These are phyloP conservation scores for Lentinula sp. DNA, from an alignment of 768 basidiomycete species.

Conservation along the genomic window DNA sequence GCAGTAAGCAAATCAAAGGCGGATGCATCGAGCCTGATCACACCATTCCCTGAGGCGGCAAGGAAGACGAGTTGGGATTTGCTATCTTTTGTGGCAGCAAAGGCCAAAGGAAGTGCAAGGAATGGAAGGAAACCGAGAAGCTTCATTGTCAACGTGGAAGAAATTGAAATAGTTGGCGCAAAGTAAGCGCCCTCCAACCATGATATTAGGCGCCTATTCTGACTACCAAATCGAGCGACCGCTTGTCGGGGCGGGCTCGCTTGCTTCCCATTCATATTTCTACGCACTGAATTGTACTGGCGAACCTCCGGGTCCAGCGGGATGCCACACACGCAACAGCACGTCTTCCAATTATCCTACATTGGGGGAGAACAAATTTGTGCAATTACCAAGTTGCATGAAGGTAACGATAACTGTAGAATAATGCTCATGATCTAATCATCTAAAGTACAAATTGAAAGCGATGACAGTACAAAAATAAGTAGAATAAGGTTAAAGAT, in stretches of 20 bases:
- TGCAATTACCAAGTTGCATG: background rate
- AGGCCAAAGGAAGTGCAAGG: slow-evolving; percentile 20
- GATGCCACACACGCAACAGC: no score
- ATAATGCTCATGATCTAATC: background rate
- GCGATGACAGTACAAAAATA: background rate
- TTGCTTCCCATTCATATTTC: no score
- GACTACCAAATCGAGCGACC: no score
- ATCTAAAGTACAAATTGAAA: background rate
- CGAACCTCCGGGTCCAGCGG: no score
- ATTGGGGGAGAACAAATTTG: background rate
- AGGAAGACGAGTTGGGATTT: slow-evolving; percentile 63
- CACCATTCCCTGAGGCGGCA: slow-evolving; percentile 66
- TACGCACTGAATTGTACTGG: no score
- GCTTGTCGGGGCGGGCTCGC: no score
- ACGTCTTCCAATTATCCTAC: no score
- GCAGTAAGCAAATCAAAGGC: slow-evolving; percentile 74
- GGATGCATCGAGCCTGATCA: slow-evolving; percentile 74
- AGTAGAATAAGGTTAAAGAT: background rate
- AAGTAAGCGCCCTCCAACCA: background rate
- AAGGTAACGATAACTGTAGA: background rate
- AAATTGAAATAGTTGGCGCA: background rate
- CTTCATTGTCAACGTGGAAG: slow-evolving; percentile 24
- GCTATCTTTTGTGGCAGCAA: slow-evolving; percentile 24
- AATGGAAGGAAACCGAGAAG: slow-evolving; percentile 21
- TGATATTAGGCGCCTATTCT: background rate